These are phyloP conservation scores for Teunomyces panamensis DNA, from an alignment of 805 yeast genomes.

Conservation along the genomic window DNA sequence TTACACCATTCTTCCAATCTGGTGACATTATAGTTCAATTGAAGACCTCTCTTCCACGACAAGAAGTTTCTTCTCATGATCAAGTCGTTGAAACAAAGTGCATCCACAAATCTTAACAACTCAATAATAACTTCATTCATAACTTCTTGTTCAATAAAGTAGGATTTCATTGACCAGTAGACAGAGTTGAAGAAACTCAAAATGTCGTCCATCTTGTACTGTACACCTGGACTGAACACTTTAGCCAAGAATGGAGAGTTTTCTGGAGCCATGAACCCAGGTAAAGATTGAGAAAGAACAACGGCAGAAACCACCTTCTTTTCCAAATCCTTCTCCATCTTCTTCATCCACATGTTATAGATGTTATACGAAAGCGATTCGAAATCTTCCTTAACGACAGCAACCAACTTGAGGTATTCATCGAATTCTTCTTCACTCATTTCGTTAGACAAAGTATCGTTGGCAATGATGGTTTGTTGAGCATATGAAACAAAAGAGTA, in stretches of 20 bases:
- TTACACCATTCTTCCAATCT: conserved; percentile 98
- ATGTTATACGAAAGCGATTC: conserved; percentile 91
- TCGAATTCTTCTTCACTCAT: conserved; percentile 89
- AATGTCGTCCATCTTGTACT: conserved; percentile 92
- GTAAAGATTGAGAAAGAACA: conserved; percentile 88
- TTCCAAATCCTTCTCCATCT: conserved; percentile 84
- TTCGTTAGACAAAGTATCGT: conserved; percentile 73
- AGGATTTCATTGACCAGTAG: conserved; percentile 89
- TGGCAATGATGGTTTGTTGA: conserved; percentile 83
- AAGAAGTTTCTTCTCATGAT: conserved; percentile 91
- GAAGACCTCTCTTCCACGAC: conserved; percentile 97
- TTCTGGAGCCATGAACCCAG: conserved; percentile 92
- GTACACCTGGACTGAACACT: conserved; percentile 68
- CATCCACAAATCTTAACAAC: conserved; percentile 81
- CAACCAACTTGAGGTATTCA: conserved; percentile 84
- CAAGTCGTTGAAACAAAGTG: conserved; percentile 90
- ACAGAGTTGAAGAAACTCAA: conserved; percentile 85
- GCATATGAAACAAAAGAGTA: conserved; percentile 94
- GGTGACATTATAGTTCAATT: conserved; percentile 93
- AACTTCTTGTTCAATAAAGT: conserved; percentile 81
- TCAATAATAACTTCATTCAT: conserved; percentile 82
- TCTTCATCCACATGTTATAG: conserved; percentile 96
- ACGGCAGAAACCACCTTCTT: conserved; percentile 94
- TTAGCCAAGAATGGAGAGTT: conserved; percentile 77
- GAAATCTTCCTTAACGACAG: conserved; percentile 89